phyloP scores from a whole-genome alignment of 2,329 filamentous ascomycete species.

The Chaetomium olivaceum region DNA sequence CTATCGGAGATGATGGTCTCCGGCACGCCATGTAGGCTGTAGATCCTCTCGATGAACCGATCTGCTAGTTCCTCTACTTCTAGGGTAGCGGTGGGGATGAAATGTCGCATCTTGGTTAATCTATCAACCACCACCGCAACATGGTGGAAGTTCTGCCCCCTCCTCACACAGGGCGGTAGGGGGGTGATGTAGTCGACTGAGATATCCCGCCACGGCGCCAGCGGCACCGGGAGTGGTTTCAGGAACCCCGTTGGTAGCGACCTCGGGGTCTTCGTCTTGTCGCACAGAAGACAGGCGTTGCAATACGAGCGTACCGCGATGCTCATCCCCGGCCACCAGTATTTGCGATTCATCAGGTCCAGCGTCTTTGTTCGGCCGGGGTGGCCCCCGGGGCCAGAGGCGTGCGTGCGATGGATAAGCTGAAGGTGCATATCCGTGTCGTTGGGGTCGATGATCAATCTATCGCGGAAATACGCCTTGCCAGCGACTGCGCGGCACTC shows the following conservation, averaged over 20 bases:
- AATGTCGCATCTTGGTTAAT: background rate
- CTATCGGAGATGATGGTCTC: background rate
- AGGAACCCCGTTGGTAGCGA: background rate
- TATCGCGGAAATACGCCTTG: background rate
- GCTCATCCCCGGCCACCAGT: background rate
- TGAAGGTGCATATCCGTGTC: background rate
- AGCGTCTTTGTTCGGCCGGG: background rate
- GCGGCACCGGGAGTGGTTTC: background rate
- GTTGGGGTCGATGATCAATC: background rate
- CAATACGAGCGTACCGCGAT: background rate
- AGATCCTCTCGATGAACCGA: background rate
- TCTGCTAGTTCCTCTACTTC: background rate
- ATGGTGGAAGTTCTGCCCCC: background rate
- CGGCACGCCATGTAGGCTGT: background rate
- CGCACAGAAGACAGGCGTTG: background rate
- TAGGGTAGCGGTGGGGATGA: background rate
- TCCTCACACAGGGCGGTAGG: background rate
- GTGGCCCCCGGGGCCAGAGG: background rate
- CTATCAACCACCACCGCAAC: background rate
- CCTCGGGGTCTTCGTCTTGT: background rate
- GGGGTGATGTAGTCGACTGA: constrained; percentile 6
- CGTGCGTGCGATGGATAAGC: background rate
- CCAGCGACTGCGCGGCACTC: background rate
- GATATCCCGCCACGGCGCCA: constrained; percentile 8
- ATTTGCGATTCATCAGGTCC: background rate